Evolutionary conservation across 2,329 filamentous ascomycete species (phyloP), one percentile per base, ranked within the genome.

Genomic region (Talaromyces sp.): DNA sequence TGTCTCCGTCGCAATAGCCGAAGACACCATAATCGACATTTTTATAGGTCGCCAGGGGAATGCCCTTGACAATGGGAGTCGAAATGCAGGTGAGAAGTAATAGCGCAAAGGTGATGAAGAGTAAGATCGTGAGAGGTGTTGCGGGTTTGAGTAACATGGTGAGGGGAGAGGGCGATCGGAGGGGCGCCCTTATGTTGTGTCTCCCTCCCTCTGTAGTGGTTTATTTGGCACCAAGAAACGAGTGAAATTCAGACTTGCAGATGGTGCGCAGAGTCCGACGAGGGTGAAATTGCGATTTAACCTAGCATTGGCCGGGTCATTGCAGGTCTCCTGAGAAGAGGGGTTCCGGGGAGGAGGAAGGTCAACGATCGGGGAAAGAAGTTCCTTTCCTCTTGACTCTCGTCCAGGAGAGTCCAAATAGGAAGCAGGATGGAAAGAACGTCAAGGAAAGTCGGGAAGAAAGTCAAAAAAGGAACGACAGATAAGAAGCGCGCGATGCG

Each of bases 1-100:
- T 67, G 57, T 70, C 72, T 35, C 75, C 78, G 60, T 85, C 80
- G 74, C 94, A 99, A 66, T 85, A 96, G 22, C 94, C 94, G 77
- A 97, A 93, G 44, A 97, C 92, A 44, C 94, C 94, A 78, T 95
- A 97, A 62, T 86, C 86, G 63, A 90, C 84, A 64, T 87, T 86
- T 37, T 86, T 77, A 68, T 86, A 93, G 47, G 84, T 86, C 33
- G 89, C 92, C 37, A 99, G 80, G 9, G 91, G 90, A 42, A 99
- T 95, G 22, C 81, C 82, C 68, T 88, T 86, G 69, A 97, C 88
- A 62, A 99, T 86, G 16, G 94, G 94, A 0, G 91, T 92, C 1
- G 93, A 96, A n/a, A 99, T 77, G 35, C 92, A 90, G 42, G 91
- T 90, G 35, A 99, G 80, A 42, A 97, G 80, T 47, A 97, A 82